These are phyloP conservation scores for Nissolia schottii DNA, from an alignment of 306 rosid species.

Conservation along the genomic window DNA sequence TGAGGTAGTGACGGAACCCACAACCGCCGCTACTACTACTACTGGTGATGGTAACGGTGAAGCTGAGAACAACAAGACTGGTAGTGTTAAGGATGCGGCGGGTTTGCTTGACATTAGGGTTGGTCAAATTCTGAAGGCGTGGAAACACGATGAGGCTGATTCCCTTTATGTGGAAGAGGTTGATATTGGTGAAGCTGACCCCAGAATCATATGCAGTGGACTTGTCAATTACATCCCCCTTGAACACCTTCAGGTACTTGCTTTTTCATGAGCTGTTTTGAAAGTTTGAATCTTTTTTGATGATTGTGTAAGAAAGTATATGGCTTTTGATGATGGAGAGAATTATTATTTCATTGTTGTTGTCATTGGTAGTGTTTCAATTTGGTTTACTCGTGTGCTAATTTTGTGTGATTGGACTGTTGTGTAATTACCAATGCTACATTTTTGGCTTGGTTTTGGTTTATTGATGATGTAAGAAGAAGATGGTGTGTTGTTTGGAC, in stretches of 20 bases:
- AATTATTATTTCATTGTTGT: background rate
- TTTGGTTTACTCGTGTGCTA: background rate
- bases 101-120: constrained; percentile 82
- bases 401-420: background rate
- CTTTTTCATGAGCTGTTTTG: too few relatives aligned
- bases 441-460: background rate
- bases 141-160: constrained; percentile 94
- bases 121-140: constrained; percentile 64
- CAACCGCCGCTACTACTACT: background rate
- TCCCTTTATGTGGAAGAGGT: constrained; percentile 88
- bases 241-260: constrained; percentile 54
- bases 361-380: background rate
- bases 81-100: constrained; percentile 53
- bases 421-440: background rate
- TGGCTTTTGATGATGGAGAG: background rate
- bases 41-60: background rate
- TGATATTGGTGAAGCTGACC: constrained; percentile 76
- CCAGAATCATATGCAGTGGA: constrained; percentile 89
- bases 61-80: background rate
- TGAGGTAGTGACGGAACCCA: constrained; percentile 15
- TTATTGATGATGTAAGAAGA: background rate
- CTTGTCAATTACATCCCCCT: constrained; percentile 74
- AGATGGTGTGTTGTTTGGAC: background rate
- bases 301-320: background rate
- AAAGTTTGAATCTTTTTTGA: background rate